Evolutionary conservation across 768 basidiomycete species (phyloP).

Genomic region (Ramaria sp.): DNA sequence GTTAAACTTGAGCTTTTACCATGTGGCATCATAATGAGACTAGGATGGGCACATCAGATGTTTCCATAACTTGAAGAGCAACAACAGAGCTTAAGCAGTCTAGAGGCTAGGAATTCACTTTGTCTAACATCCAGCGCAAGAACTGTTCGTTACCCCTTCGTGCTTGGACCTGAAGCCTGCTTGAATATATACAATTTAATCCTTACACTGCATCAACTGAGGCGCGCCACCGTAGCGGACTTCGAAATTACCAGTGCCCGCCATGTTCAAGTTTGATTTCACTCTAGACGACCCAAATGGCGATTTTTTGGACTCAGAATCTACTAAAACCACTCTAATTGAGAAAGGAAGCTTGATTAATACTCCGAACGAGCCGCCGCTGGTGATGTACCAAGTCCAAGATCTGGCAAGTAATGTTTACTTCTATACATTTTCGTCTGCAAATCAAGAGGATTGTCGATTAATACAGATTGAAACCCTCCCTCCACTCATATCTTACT

Average conservation of each 20-base stretch:
- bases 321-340: background rate
- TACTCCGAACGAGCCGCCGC: constrained; percentile 9
- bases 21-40: too few relatives aligned
- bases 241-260: background rate
- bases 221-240: background rate
- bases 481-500: constrained; percentile 71
- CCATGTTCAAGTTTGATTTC: constrained; percentile 67
- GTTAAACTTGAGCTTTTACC: too few relatives aligned
- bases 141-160: too few relatives aligned
- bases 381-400: constrained; percentile 21
- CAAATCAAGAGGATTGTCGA: constrained; percentile 18
- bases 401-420: constrained; percentile 21
- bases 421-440: constrained; percentile 11
- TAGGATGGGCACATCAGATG: too few relatives aligned
- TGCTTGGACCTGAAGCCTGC: too few relatives aligned
- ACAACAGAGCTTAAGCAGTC: too few relatives aligned
- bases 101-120: too few relatives aligned
- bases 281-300: constrained; percentile 37
- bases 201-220: too few relatives aligned
- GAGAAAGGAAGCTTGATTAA: constrained; percentile 1
- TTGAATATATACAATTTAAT: too few relatives aligned
- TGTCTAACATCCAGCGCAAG: too few relatives aligned
- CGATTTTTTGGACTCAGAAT: constrained; percentile 11
- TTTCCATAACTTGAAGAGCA: too few relatives aligned
- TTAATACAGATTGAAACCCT: constrained; percentile 49